These are phyloP conservation scores for Albifimbria verrucaria DNA, from an alignment of 2,329 filamentous ascomycete species.

Conservation along the genomic window DNA sequence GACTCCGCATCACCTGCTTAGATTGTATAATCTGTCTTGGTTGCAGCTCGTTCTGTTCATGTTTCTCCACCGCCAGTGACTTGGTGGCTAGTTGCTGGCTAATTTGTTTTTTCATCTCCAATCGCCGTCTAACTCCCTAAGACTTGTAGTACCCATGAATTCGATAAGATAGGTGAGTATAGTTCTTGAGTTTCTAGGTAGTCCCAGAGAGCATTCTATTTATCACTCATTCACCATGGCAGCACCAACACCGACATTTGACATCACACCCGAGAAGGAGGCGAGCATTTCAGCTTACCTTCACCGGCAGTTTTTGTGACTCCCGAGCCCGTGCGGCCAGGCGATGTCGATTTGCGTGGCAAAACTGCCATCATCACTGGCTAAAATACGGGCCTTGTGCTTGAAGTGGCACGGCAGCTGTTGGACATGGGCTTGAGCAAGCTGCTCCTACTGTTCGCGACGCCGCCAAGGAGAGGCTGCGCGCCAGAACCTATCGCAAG, in stretches of 20 bases:
- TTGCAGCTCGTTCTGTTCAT: too few species aligned
- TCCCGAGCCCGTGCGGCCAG: background rate
- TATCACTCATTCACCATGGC: too few species aligned
- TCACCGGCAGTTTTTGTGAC: constrained; percentile 2
- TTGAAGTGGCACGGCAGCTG: constrained; percentile 38
- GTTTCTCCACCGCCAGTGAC: too few species aligned
- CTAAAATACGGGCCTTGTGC: constrained; percentile 39
- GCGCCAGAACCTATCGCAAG: constrained; percentile 22
- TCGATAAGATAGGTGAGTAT: too few species aligned
- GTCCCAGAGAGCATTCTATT: too few species aligned
- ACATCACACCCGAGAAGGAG: constrained; percentile 1
- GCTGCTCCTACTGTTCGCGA: constrained; percentile 41
- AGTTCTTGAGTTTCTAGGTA: too few species aligned
- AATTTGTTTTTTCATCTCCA: too few species aligned
- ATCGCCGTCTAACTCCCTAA: too few species aligned
- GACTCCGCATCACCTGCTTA: too few species aligned
- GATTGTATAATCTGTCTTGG: too few species aligned
- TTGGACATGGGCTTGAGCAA: constrained; percentile 29
- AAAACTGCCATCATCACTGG: constrained; percentile 44
- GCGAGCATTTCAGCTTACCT: background rate
- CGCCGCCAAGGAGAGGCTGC: constrained; percentile 33
- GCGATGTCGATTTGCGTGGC: constrained; percentile 18
- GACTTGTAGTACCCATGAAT: too few species aligned
- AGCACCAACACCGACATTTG: background rate
- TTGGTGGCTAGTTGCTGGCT: too few species aligned